Evolutionary conservation across 768 basidiomycete species (phyloP).

Genomic region (Podaxis sp.): DNA sequence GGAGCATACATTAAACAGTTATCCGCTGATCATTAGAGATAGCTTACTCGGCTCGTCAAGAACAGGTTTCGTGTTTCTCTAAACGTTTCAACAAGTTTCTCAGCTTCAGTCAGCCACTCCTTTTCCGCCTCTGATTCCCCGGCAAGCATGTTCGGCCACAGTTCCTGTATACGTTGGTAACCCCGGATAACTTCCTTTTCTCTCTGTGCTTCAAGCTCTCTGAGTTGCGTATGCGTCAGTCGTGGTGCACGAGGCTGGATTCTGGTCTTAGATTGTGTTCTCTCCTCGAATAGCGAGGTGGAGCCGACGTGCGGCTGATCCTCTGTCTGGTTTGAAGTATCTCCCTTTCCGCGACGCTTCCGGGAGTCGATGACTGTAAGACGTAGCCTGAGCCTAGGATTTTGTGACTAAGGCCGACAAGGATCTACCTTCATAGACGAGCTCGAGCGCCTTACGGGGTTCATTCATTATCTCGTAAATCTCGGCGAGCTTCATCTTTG

Average conservation of each 20-base stretch:
- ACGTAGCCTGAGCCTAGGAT: neutral
- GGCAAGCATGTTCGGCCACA: slow-evolving; percentile 54
- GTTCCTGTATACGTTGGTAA: slow-evolving; percentile 54
- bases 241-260: slow-evolving; percentile 33
- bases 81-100: slow-evolving; percentile 84
- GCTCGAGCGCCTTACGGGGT: slow-evolving; percentile 73
- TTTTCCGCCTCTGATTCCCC: slow-evolving; percentile 45
- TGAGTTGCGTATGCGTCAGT: slow-evolving; percentile 54
- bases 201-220: slow-evolving; percentile 59
- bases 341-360: slow-evolving; percentile 36
- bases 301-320: slow-evolving; percentile 15
- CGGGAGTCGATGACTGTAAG: slow-evolving; percentile 55
- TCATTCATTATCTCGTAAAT: slow-evolving; percentile 84
- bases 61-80: slow-evolving; percentile 84
- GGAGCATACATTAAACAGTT: neutral
- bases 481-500: slow-evolving; percentile 87
- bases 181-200: slow-evolving; percentile 60
- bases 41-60: slow-evolving; percentile 65
- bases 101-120: slow-evolving; percentile 82
- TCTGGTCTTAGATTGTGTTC: slow-evolving; percentile 32
- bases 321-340: slow-evolving; percentile 11
- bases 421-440: slow-evolving; percentile 74
- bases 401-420: neutral
- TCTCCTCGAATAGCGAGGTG: slow-evolving; percentile 63
- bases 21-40: neutral